Percentiles rank a stretch among this genome's conserved stretches.
phyloP scores from a whole-genome alignment of 441 rosid genomes.

The Adansonia madagascariensis region DNA sequence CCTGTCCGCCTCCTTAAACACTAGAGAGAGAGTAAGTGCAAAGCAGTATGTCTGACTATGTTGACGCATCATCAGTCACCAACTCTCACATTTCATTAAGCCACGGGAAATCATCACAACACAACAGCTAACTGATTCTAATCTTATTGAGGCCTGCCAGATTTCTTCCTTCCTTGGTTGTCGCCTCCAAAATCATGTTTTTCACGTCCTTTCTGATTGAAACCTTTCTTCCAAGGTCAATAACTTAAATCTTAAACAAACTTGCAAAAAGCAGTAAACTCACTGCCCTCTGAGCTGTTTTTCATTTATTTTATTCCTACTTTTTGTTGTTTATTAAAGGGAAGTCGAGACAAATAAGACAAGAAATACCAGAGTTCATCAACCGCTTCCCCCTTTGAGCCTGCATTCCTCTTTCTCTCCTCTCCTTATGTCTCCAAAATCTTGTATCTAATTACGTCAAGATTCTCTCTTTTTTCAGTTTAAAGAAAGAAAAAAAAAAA shows the following conservation, averaged over 20 bases:
- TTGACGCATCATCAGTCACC: too few species aligned
- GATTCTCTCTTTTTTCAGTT: background rate
- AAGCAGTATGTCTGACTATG: background rate
- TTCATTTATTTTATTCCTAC: constrained; percentile 9
- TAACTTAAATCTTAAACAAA: background rate
- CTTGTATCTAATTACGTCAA: background rate
- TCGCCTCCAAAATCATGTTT: background rate
- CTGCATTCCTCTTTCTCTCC: constrained; percentile 10
- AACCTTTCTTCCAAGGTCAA: constrained; percentile 1
- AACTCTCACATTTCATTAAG: too few species aligned
- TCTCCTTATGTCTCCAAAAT: constrained; percentile 15
- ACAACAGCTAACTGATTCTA: too few species aligned
- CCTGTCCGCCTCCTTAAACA: too few species aligned
- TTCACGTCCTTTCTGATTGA: background rate
- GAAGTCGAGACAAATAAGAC: constrained; percentile 41
- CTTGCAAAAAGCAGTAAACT: background rate
- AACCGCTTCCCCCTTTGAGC: background rate
- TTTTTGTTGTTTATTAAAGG: constrained; percentile 6
- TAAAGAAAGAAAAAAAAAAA: too few species aligned
- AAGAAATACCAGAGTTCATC: background rate
- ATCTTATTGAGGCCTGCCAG: background rate
- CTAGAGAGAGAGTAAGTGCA: too few species aligned
- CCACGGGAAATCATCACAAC: too few species aligned
- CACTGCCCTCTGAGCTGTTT: constrained; percentile 35
- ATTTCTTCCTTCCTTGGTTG: background rate